phyloP scores from a whole-genome alignment of 1,284 basidiomycete genomes.

The Sanghuangporus baumii region DNA sequence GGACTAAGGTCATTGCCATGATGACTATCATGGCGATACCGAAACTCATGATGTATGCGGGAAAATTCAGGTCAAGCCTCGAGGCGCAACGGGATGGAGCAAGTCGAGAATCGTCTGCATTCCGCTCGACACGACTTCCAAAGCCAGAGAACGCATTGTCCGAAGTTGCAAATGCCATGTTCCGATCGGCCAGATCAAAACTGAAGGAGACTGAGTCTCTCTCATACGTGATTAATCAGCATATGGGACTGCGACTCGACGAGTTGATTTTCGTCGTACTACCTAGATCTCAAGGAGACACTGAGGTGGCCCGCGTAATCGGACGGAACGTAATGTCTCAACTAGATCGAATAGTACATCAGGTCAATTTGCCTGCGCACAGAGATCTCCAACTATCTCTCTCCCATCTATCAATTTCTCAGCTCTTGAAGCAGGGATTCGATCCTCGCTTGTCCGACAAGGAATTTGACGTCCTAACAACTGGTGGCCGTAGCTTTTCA shows the following conservation, averaged over 20 bases:
- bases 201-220: conserved; percentile 60
- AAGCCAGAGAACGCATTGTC: conserved; percentile 75
- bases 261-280: conserved; percentile 64
- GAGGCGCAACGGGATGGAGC: conserved; percentile 70
- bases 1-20: conserved; percentile 65
- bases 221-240: conserved; percentile 59
- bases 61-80: conserved; percentile 68
- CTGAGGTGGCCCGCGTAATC: conserved; percentile 67
- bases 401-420: conserved; percentile 68
- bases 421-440: conserved; percentile 52
- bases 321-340: conserved; percentile 61
- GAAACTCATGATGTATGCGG: conserved; percentile 63
- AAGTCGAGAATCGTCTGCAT: conserved; percentile 66
- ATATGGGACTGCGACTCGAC: conserved; percentile 63
- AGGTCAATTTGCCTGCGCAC: conserved; percentile 41
- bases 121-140: conserved; percentile 57
- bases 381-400: conserved; percentile 67
- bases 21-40: conserved; percentile 73
- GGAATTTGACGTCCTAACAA: conserved; percentile 14
- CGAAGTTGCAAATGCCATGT: conserved; percentile 77
- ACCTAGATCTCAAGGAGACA: conserved; percentile 67
- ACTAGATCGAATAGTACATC: conserved; percentile 54
- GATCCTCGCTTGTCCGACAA: conserved; percentile 24
- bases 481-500: conserved; percentile 41
- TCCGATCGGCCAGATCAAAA: conserved; percentile 63